phyloP scores from a whole-genome alignment of 805 yeast species.

The Candida khao-thaluensis region DNA sequence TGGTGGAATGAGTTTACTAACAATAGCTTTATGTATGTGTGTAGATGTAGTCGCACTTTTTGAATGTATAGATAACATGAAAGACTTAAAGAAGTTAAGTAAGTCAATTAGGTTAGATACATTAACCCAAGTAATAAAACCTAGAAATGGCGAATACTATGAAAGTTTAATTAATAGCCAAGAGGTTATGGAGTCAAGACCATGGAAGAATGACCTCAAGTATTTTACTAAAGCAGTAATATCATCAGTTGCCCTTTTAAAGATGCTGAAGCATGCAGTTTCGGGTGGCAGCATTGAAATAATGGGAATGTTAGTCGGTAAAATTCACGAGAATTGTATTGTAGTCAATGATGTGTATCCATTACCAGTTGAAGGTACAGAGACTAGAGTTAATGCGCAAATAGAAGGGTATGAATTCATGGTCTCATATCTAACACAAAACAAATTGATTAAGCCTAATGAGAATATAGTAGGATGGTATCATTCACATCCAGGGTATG shows the following conservation, averaged over 20 bases:
- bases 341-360: slow-evolving; percentile 80
- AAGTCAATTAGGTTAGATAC: slow-evolving; percentile 7
- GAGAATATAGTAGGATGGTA: slow-evolving; percentile 94
- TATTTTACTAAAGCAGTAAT: slow-evolving; percentile 63
- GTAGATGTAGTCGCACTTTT: too few relatives aligned
- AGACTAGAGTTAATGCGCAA: slow-evolving; percentile 92
- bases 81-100: slow-evolving; percentile 10
- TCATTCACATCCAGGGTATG: slow-evolving; percentile 95
- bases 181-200: slow-evolving; percentile 25
- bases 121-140: slow-evolving; percentile 3
- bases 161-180: slow-evolving; percentile 6
- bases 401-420: slow-evolving; percentile 93
- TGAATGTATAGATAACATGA: slow-evolving; percentile 1
- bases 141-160: slow-evolving; percentile 12
- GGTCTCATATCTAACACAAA: slow-evolving; percentile 71
- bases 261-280: slow-evolving; percentile 78
- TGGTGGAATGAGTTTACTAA: too few relatives aligned
- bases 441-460: slow-evolving; percentile 35
- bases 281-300: slow-evolving; percentile 86
- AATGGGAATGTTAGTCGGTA: slow-evolving; percentile 94
- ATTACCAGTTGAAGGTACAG: slow-evolving; percentile 94
- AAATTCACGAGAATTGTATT: slow-evolving; percentile 52
- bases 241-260: slow-evolving; percentile 68
- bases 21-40: too few relatives aligned
- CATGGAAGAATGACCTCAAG: slow-evolving; percentile 58